These are phyloP conservation scores for Termitomyces sp. DNA, from an alignment of 768 basidiomycete genomes.

Conservation along the genomic window DNA sequence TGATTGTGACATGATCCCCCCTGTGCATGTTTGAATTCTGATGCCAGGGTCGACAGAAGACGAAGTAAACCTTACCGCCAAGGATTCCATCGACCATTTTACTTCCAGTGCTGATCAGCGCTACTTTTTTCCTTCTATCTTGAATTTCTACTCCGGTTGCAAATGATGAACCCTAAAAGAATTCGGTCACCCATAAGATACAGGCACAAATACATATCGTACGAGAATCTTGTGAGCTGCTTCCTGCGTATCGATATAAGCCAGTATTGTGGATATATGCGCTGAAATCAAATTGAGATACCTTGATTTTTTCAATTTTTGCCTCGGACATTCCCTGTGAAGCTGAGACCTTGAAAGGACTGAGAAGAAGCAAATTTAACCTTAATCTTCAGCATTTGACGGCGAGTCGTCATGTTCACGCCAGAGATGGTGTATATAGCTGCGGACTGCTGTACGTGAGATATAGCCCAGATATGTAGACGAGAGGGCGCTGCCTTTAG, in stretches of 20 bases:
- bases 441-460: slow-evolving; percentile 44
- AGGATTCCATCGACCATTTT: slow-evolving; percentile 87
- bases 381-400: slow-evolving; percentile 92
- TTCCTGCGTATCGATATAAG: slow-evolving; percentile 45
- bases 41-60: not conserved
- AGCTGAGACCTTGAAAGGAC: slow-evolving; percentile 13
- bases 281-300: slow-evolving; percentile 11
- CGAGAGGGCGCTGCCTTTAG: slow-evolving; percentile 57
- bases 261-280: slow-evolving; percentile 1
- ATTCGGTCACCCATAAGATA: not conserved
- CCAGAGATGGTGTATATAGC: slow-evolving; percentile 83
- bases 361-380: slow-evolving; percentile 26
- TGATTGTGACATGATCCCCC: slow-evolving; percentile 88
- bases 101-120: slow-evolving; percentile 87
- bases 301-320: slow-evolving; percentile 97
- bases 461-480: not conserved
- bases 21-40: slow-evolving; percentile 27
- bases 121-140: slow-evolving; percentile 75
- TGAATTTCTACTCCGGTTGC: slow-evolving; percentile 89
- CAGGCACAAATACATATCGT: not conserved
- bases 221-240: slow-evolving; percentile 86
- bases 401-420: slow-evolving; percentile 86
- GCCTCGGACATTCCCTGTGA: slow-evolving; percentile 89
- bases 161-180: slow-evolving; percentile 78
- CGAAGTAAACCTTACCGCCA: slow-evolving; percentile 52